Base-by-base conservation (phyloP, 1,284 basidiomycete species). In the Chondrostereum purpureum region DNA sequence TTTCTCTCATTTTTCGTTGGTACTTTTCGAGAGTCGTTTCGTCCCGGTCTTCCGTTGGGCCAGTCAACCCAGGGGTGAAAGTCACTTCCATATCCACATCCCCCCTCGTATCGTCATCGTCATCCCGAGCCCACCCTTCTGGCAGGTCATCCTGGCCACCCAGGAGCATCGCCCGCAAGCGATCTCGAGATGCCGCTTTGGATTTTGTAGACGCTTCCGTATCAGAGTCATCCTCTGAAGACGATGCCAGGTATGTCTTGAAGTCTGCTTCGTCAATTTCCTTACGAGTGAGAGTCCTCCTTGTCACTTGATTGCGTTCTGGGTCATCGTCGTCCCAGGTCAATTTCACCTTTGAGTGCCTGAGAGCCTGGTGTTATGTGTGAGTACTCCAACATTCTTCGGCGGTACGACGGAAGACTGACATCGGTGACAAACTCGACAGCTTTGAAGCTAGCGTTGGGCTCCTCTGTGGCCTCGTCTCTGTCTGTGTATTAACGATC, bases 271-370 rank as follows among this genome's bases (percentile, higher is more conserved):
- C 88, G 42, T 94, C 91, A 24, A 96, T 85, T 60, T 95, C 90
- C 57, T 88, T 83, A 45, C 79, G 78, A 0, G 87, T 81, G 43
- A 96, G 69, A 11, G 75, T 68, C 35, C 91, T 80, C 42, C 93
- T 80, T 8, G 91, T 92, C 39, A 96, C 58, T 47, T 83, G 82
- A 49, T 73, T 77, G 14, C 96, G 85, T 59, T 95, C 88, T 2
- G 91, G 85, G 57, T 99, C 95, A 63, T 99, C 96, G 52, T 94
- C 91, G 58, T 99, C 96, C 96, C 96, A 99, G 6, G 95, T 98
- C 19, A 99, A 75, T 59, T 91, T 95, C 54, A 99, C 95, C 68
- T 92, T 94, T 11, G 96, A 99, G 63, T 99, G 94, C 5, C 96
- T 86, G n/a, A 99, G 78, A 5, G 94, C 94, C 90, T 95, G 53